Base-by-base conservation (phyloP, 2,329 filamentous ascomycete genomes). In the Zymoseptoria ardabiliae region DNA sequence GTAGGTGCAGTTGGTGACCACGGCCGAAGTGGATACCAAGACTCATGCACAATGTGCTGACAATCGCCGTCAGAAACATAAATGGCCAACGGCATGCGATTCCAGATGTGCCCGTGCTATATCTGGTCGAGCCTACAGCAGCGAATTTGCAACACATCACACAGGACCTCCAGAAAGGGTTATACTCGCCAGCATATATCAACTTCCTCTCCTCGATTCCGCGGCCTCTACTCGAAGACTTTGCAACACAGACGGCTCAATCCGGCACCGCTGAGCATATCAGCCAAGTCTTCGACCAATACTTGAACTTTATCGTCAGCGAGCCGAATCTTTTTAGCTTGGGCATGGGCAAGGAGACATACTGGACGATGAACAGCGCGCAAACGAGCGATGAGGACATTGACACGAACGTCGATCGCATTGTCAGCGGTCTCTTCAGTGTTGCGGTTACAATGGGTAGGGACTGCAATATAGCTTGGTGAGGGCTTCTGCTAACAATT, bases 381-480 rank as follows among this genome's bases (percentile, higher is more conserved):
- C 87, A 90, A 71, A 96, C 91, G 2, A 90, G 88, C 65, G 94
- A 97, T 68, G 90, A 94, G 60, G 89, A 94, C 71, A 82, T 99
- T 57, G 94, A 97, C 70, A 80, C 83, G 56, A 86, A 94, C 45
- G 84, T 99, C 30, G 93, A 99, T 74, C 86, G 87, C 66, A 93
- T 97, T 64, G 94, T 99, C 55, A 95, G 89, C 69, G 94, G 94
- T 0, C 79, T 99, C n/a, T 99, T 97, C 76, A 97, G 92, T 64
- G 94, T 99, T 54, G 88, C 94, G 61, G 94, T 96, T n/a, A 99
- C 94, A 4, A 96, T 97, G 91, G 93, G 91, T 88, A 80, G 60
- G 80, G 65, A 19, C 30, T 10, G n/a, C 23, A 8, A 25, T 50
- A 22, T 20, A 13, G 23, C 10, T 50, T 21, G 19, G 23, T 23